Evolutionary conservation across 768 basidiomycete genomes (phyloP), one percentile per base, ranked within the genome.

Genomic region (Grammothele lineata): DNA sequence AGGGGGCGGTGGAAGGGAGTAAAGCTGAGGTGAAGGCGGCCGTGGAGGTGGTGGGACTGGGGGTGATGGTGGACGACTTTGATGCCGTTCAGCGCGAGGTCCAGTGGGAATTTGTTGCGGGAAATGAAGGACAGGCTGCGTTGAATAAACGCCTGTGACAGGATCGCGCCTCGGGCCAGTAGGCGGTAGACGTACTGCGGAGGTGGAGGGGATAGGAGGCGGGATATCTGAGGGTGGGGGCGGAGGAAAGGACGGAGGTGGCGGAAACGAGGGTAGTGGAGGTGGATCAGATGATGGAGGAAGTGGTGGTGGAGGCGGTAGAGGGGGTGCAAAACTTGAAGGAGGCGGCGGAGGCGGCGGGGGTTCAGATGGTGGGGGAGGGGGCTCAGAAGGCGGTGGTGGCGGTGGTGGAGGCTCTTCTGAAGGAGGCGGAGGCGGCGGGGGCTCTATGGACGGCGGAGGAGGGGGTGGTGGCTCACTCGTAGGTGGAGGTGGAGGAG

Each of bases 1-100:
- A 14, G 76, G 81, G 3, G 65, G 64, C 2, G 71, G 67, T 11
- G 73, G 67, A 11, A 71, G 63, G 6, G 72, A 70, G 53, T 72
- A 74, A 0, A 59, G 55, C 44, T 64, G 38, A 6, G 61, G 56
- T 17, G 56, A 45, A 1, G 57, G 39, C 7, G 51, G 47, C 2
- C 43, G 49, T 1, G 53, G 44, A 2, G 55, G 49, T 7, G 51
- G 54, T 26, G 57, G 51, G 35, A 8, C 22, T 8, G 49, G 48
- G 2, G 51, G 45, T 5, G 48, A 43, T 14, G 55, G 50, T 3
- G 47, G 51, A 11, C 48, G 51, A 17, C 32, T 42, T 8, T 48
- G 45, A 8, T 36, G 40, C 2, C 34, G 27, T 15, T 42, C 32
- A 14, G 30, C 37, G 15, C 47, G 40, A 5, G 45, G 54, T 10